phyloP scores from a whole-genome alignment of 176 grass and related monocot species.

The Saccharum spontaneum region DNA sequence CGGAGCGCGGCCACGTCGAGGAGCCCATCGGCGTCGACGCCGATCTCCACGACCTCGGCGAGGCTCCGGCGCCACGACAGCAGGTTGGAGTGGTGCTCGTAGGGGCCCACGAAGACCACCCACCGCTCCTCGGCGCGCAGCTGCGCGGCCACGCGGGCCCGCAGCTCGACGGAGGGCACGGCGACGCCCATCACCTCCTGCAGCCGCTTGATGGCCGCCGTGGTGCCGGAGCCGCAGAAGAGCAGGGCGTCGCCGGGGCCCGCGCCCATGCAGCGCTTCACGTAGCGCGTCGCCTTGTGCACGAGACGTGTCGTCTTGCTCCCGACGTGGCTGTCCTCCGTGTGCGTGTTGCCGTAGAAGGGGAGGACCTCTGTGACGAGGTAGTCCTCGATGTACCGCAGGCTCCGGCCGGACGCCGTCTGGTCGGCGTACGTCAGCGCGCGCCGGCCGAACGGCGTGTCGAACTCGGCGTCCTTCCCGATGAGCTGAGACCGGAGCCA shows the following conservation, averaged over 20 bases:
- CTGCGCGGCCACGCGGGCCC: conserved; percentile 20
- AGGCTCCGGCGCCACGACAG: conserved; percentile 79
- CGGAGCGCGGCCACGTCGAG: conserved; percentile 55
- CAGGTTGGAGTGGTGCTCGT: conserved; percentile 91
- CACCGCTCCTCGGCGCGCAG: conserved; percentile 60
- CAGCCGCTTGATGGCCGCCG: conserved; percentile 80
- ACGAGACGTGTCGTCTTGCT: conserved; percentile 69
- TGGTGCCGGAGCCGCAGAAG: conserved; percentile 66
- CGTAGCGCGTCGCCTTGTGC: conserved; percentile 53
- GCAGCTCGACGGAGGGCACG: conserved; percentile 30
- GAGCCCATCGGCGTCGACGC: conserved; percentile 40
- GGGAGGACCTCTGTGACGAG: conserved; percentile 72
- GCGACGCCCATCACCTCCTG: conserved; percentile 72
- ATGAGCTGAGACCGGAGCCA: conserved; percentile 78
- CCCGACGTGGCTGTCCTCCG: conserved; percentile 76
- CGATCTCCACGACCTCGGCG: conserved; percentile 74
- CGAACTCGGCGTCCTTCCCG: conserved; percentile 54
- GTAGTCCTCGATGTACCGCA: conserved; percentile 77
- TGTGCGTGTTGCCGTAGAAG: conserved; percentile 87
- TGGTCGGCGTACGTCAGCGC: conserved; percentile 74
- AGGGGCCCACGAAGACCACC: conserved; percentile 80
- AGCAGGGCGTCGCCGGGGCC: conserved; percentile 51
- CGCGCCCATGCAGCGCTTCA: conserved; percentile 74
- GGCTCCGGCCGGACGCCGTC: conserved; percentile 67
- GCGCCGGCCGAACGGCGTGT: conserved; percentile 69